Evolutionary conservation across 2,329 filamentous ascomycete species (phyloP).

Genomic region (Trichoderma cornu-damae): DNA sequence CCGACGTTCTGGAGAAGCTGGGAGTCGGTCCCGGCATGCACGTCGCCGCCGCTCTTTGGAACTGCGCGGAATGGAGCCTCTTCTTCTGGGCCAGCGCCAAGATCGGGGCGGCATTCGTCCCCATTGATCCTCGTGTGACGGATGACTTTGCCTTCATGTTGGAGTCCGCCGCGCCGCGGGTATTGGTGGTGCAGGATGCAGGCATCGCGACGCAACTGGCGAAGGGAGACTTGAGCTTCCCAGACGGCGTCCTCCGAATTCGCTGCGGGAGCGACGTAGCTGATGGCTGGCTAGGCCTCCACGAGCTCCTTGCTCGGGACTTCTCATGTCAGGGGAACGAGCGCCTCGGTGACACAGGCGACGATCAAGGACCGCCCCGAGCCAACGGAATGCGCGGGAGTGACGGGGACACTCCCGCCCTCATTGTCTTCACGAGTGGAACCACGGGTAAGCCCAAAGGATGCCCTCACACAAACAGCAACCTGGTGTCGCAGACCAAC

Average conservation of each 20-base stretch:
- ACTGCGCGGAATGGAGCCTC: constrained; percentile 37
- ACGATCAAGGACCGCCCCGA: constrained; percentile 12
- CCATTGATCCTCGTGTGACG: constrained; percentile 30
- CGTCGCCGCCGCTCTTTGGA: constrained; percentile 32
- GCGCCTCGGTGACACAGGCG: constrained; percentile 1
- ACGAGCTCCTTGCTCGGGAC: constrained; percentile 12
- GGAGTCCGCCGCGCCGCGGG: constrained; percentile 24
- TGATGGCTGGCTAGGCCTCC: constrained; percentile 24
- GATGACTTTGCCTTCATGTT: constrained; percentile 27
- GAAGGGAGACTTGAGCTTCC: neutral
- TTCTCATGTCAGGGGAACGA: constrained; percentile 1
- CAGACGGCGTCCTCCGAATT: constrained; percentile 18
- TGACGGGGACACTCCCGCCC: constrained; percentile 26
- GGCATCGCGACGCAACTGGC: constrained; percentile 23
- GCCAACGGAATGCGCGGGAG: neutral
- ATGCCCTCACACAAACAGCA: constrained; percentile 39
- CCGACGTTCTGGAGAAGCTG: constrained; percentile 22
- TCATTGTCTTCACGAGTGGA: constrained; percentile 46
- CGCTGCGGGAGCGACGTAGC: constrained; percentile 23
- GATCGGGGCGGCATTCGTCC: constrained; percentile 33
- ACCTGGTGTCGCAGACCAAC: constrained; percentile 36
- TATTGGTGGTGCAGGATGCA: constrained; percentile 33
- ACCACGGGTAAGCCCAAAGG: constrained; percentile 46
- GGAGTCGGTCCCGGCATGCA: constrained; percentile 29
- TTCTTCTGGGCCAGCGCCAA: constrained; percentile 36